Percentiles rank a stretch among this genome's conserved stretches.
phyloP scores from a whole-genome alignment of 805 yeast genomes.

The Scheffersomyces lignosus region DNA sequence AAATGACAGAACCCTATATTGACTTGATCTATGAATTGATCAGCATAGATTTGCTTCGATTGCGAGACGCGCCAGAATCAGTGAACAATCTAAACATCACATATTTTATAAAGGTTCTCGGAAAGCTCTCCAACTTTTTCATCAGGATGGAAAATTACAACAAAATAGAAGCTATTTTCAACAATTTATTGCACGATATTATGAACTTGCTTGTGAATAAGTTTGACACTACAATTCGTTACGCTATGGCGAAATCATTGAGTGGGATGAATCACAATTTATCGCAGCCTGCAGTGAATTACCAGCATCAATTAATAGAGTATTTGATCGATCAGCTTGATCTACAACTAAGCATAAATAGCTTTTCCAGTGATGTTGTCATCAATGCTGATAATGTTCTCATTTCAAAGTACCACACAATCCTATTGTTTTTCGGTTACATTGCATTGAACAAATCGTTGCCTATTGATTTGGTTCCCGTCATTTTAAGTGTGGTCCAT shows the following conservation, averaged over 20 bases:
- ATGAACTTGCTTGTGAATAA: constrained; percentile 36
- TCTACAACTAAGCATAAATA: neutral
- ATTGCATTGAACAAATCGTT: constrained; percentile 26
- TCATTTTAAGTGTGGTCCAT: constrained; percentile 39
- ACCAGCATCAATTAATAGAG: constrained; percentile 43
- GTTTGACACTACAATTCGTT: constrained; percentile 57
- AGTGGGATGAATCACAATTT: constrained; percentile 46
- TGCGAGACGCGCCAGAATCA: constrained; percentile 10
- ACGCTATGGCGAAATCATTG: constrained; percentile 64
- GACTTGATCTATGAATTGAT: constrained; percentile 15
- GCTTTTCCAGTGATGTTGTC: constrained; percentile 8
- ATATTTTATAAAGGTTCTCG: constrained; percentile 32
- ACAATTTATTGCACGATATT: constrained; percentile 43
- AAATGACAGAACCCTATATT: constrained; percentile 8
- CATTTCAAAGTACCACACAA: constrained; percentile 55
- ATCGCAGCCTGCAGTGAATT: constrained; percentile 31
- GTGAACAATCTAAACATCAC: constrained; percentile 17
- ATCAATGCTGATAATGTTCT: constrained; percentile 32
- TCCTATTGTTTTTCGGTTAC: constrained; percentile 55
- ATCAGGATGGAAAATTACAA: constrained; percentile 29
- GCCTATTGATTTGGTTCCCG: constrained; percentile 21
- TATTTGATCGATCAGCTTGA: constrained; percentile 35
- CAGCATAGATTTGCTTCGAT: constrained; percentile 13
- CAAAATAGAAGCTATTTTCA: constrained; percentile 48
- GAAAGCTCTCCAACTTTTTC: constrained; percentile 35